Evolutionary conservation across 768 basidiomycete genomes (phyloP), one percentile per base, ranked within the genome.

Genomic region (Psilocybe cubensis): DNA sequence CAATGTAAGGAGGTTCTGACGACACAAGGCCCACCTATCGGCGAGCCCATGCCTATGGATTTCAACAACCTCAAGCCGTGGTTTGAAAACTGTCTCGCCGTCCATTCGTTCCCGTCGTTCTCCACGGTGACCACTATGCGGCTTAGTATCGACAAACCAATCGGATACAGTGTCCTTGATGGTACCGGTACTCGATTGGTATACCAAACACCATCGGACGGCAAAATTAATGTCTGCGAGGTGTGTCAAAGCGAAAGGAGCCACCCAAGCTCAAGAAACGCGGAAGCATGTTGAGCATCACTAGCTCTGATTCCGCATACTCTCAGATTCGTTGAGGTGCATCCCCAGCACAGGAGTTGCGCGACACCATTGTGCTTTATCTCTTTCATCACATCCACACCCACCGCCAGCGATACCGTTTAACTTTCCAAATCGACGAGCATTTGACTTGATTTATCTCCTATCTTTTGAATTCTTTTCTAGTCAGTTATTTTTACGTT

Each of bases 1-100:
- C 88, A 93, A 59, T 86, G 87, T 65, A 92, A 92, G 62, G 94
- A 96, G 65, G 72, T 97, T 31, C 72, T 96, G n/a, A 91, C 85
- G 41, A 91, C 92, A 2, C 91, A 94, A 63, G 92, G 74, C 55
- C 68, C 68, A 48, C 35, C 48, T 35, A 42, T 59, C 42, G 53
- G 44, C 18, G 44, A 41, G 46, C 61, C 44, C 46, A n/a, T 52
- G 53, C 9, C 47, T 48, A 42, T 56, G 56, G 51, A 54, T 18
- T 41, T 46, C 9, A 18, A 41, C 6, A 47, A 54, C 42, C 64
- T 62, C 12, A 65, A 60, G 40, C 63, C 65, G 14, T 67, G 61
- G 33, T 60, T 66, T 23, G 66, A 69, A 38, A 79, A 79, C 63
- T 68, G 74, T 1, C 66, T 86, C 50, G 73, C 76, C 33, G 79